Conservation (phyloP, 2,329 filamentous ascomycete genomes). For the Pseudogymnoascus sp. region DNA sequence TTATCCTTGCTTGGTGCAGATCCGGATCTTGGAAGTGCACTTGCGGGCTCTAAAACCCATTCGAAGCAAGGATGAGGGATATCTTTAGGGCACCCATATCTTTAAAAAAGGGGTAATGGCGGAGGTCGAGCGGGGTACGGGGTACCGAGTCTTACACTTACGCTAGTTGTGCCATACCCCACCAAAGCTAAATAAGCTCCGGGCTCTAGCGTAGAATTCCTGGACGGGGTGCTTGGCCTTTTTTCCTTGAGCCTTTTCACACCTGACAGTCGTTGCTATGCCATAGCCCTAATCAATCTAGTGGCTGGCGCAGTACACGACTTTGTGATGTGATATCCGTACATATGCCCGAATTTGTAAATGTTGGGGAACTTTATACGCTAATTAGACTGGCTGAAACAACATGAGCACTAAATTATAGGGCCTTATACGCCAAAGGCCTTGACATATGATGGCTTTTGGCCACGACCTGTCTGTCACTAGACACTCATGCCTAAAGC, state of each 20-base stretch:
- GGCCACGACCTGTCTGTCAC: too few species aligned
- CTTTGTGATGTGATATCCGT: background rate
- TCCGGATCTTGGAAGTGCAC: background rate
- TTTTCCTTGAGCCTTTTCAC: too few species aligned
- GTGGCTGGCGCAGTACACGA: too few species aligned
- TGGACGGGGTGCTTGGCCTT: too few species aligned
- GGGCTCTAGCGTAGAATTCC: background rate
- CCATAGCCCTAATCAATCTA: too few species aligned
- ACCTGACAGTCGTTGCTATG: too few species aligned
- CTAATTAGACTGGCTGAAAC: background rate
- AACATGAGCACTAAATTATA: background rate
- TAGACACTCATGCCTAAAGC: too few species aligned
- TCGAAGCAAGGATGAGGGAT: background rate
- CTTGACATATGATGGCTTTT: background rate
- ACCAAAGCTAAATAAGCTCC: background rate
- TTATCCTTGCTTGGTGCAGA: background rate
- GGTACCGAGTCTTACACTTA: background rate
- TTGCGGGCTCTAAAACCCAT: background rate
- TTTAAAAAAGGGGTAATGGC: background rate
- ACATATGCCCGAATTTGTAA: background rate
- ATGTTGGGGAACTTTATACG: background rate
- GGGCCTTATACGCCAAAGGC: background rate
- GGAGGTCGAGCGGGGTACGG: background rate
- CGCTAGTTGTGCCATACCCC: background rate
- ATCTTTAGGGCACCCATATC: background rate